A percentile compares a stretch with the other conserved stretches of the same genome.
Evolutionary conservation across 2,329 filamentous ascomycete species (phyloP).

Genomic region (Epichloe festucae): DNA sequence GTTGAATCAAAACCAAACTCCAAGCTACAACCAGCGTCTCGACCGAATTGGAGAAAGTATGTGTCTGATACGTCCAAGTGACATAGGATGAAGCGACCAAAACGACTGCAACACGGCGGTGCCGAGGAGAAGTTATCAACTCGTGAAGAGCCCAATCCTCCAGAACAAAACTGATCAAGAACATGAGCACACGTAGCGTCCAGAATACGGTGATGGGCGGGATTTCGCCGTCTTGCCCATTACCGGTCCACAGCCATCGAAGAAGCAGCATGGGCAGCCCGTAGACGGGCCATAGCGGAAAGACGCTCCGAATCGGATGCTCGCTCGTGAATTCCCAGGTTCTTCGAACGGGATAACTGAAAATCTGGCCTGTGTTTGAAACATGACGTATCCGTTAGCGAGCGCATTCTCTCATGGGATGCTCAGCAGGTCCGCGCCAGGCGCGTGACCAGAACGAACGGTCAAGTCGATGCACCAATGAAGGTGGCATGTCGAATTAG

Average conservation of each 20-base stretch:
- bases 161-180: conserved; percentile 85
- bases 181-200: conserved; percentile 80
- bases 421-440: neutral
- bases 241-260: conserved; percentile 84
- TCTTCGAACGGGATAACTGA: conserved; percentile 74
- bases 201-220: conserved; percentile 84
- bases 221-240: conserved; percentile 61
- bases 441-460: neutral
- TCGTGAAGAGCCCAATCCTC: conserved; percentile 98
- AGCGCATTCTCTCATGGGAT: neutral
- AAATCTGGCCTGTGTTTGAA: conserved; percentile 60
- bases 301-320: conserved; percentile 84
- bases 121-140: conserved; percentile 61
- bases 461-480: neutral
- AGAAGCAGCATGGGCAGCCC: conserved; percentile 86
- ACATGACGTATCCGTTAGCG: neutral
- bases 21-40: conserved; percentile 88
- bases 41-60: conserved; percentile 95
- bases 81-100: conserved; percentile 93
- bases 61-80: conserved; percentile 96
- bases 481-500: neutral
- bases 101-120: conserved; percentile 61
- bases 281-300: conserved; percentile 92
- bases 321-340: conserved; percentile 95
- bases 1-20: conserved; percentile 82